Percentiles rank a stretch among this genome's conserved stretches.
Evolutionary conservation across 768 basidiomycete species (phyloP).

Genomic region (Dictyophora rubrovolvata): DNA sequence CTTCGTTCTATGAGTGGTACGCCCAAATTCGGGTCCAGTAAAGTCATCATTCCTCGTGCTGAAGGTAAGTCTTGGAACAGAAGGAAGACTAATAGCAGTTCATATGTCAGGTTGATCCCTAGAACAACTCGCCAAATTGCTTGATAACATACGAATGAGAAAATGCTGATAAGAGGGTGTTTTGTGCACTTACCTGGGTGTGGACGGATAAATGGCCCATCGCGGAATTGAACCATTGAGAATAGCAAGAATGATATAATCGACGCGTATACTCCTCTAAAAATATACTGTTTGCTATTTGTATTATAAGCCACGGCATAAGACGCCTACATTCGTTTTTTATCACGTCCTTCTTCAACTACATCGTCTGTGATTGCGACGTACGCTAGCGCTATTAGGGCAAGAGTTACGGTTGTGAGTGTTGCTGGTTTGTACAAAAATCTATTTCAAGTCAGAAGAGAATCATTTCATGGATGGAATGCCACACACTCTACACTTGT

Average conservation of each 20-base stretch:
- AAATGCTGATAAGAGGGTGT: not conserved
- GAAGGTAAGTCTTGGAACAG: constrained; percentile 77
- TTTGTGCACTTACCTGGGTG: constrained; percentile 38
- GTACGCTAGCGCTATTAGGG: constrained; percentile 63
- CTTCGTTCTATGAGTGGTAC: constrained; percentile 72
- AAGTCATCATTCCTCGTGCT: constrained; percentile 68
- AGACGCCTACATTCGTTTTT: constrained; percentile 59
- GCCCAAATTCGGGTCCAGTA: constrained; percentile 63
- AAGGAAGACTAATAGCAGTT: constrained; percentile 71
- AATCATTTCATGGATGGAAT: not conserved
- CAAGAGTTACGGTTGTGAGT: constrained; percentile 58
- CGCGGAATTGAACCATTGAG: constrained; percentile 81
- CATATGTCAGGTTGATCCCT: constrained; percentile 76
- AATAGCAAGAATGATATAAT: constrained; percentile 67
- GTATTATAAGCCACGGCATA: constrained; percentile 1
- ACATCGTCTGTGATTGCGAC: constrained; percentile 77
- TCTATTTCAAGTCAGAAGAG: constrained; percentile 26
- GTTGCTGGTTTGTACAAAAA: constrained; percentile 85
- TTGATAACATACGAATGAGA: not conserved
- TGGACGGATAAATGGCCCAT: constrained; percentile 81
- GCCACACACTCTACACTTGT: constrained; percentile 67
- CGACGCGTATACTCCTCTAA: constrained; percentile 69
- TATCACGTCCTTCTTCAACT: constrained; percentile 75
- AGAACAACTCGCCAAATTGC: constrained; percentile 76
- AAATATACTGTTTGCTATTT: not conserved